A percentile compares a stretch with the other conserved stretches of the same genome.
Conservation (phyloP, 345 rosid species). For the Trapa bicornis region DNA sequence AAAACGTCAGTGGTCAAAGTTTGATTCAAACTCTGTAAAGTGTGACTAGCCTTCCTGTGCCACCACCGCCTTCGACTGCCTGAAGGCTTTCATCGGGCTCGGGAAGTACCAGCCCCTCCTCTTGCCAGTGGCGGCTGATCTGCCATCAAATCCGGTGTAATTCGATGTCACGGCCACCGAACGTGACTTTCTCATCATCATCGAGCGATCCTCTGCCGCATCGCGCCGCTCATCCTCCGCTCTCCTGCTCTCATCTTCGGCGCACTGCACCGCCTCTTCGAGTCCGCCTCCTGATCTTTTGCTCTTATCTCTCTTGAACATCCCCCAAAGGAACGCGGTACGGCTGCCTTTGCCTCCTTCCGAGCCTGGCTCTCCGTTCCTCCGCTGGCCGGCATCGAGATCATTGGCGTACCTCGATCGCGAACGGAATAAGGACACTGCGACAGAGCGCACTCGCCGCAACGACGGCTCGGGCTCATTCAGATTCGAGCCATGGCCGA, state of each 20-base stretch:
- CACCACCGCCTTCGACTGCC: slow-evolving; percentile 37
- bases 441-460: slow-evolving; percentile 68
- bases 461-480: slow-evolving; percentile 62
- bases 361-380: slow-evolving; percentile 1
- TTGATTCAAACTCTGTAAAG: slow-evolving; percentile 56
- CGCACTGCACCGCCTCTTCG: background rate
- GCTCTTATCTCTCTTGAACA: slow-evolving; percentile 28
- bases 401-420: slow-evolving; percentile 21
- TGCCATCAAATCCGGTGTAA: slow-evolving; percentile 16
- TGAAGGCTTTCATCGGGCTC: slow-evolving; percentile 78
- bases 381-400: slow-evolving; percentile 4
- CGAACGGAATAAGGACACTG: slow-evolving; percentile 50
- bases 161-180: slow-evolving; percentile 48
- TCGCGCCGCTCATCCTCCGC: slow-evolving; percentile 10
- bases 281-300: slow-evolving; percentile 11
- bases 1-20: background rate
- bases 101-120: slow-evolving; percentile 67
- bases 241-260: slow-evolving; percentile 9
- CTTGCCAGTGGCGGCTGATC: slow-evolving; percentile 17
- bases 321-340: slow-evolving; percentile 44
- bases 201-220: slow-evolving; percentile 23
- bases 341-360: slow-evolving; percentile 7
- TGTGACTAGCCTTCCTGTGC: slow-evolving; percentile 53
- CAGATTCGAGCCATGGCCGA: slow-evolving; percentile 44
- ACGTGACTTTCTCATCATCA: slow-evolving; percentile 76